Conservation (phyloP, 441 rosid genomes). For the Brassica hybrid region DNA sequence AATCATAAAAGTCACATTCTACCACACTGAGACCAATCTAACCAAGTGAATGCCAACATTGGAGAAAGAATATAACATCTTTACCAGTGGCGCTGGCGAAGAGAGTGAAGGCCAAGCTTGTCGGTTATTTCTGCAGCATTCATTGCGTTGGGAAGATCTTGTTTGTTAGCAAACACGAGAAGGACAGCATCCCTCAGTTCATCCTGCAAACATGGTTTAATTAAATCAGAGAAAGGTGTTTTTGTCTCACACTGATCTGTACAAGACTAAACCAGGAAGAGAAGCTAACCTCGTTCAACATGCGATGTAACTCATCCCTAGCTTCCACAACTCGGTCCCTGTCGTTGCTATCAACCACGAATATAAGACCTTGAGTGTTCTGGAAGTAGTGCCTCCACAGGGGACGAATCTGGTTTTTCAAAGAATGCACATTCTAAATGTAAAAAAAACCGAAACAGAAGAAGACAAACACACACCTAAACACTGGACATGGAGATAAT, state of each 20-base stretch:
- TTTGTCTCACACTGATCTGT: neutral
- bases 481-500: neutral
- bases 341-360: constrained; percentile 52
- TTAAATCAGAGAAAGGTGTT: neutral
- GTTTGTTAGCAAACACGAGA: constrained; percentile 86
- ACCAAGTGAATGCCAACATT: no score
- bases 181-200: constrained; percentile 80
- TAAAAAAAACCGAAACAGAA: constrained; percentile 1
- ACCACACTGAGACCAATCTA: constrained; percentile 4
- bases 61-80: constrained; percentile 19
- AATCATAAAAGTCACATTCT: neutral
- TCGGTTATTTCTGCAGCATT: constrained; percentile 80
- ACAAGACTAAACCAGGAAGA: constrained; percentile 8
- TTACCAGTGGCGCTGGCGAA: constrained; percentile 84
- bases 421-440: neutral
- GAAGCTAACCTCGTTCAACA: constrained; percentile 41
- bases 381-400: constrained; percentile 55
- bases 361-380: constrained; percentile 52
- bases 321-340: constrained; percentile 52
- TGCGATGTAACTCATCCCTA: constrained; percentile 49
- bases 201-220: constrained; percentile 49
- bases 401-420: constrained; percentile 45
- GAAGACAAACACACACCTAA: neutral
- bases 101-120: constrained; percentile 82
- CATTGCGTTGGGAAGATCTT: constrained; percentile 90